phyloP scores from a whole-genome alignment of 2,329 filamentous ascomycete species.

The Beauveria varroae region DNA sequence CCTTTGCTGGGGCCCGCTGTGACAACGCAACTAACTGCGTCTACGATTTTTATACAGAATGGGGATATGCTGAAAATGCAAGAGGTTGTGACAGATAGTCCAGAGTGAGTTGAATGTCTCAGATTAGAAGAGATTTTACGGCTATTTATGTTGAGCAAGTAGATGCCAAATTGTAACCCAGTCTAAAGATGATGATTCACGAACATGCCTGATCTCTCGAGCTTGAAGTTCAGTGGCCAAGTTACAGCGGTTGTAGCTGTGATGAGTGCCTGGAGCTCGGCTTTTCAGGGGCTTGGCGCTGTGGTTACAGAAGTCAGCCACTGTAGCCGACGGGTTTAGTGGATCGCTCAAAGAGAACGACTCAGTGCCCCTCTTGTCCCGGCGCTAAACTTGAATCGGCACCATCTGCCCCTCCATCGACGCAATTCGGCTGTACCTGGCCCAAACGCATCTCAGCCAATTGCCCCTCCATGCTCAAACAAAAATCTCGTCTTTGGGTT shows the following conservation, averaged over 20 bases:
- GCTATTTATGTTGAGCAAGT: not conserved
- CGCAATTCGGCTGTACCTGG: not conserved
- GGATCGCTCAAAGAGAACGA: not conserved
- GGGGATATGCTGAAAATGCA: not conserved
- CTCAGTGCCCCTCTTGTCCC: not conserved
- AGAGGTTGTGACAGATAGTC: not conserved
- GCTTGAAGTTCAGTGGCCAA: not conserved
- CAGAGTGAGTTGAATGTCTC: not conserved
- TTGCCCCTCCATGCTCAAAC: constrained; percentile 9
- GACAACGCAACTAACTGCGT: not conserved
- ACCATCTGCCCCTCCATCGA: constrained; percentile 6
- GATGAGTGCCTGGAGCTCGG: not conserved
- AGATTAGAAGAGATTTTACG: not conserved
- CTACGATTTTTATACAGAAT: not conserved
- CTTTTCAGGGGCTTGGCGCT: not conserved
- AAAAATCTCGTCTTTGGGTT: constrained; percentile 1
- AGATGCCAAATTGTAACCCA: not conserved
- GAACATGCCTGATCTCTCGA: not conserved
- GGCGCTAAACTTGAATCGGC: not conserved
- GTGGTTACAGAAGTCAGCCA: not conserved
- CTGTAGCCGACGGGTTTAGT: not conserved
- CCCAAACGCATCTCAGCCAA: constrained; percentile 7
- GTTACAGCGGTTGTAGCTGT: not conserved
- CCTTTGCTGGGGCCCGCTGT: not conserved
- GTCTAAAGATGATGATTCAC: not conserved